Conservation (phyloP, 495 filamentous ascomycete species). For the Articulospora tetracladia region DNA sequence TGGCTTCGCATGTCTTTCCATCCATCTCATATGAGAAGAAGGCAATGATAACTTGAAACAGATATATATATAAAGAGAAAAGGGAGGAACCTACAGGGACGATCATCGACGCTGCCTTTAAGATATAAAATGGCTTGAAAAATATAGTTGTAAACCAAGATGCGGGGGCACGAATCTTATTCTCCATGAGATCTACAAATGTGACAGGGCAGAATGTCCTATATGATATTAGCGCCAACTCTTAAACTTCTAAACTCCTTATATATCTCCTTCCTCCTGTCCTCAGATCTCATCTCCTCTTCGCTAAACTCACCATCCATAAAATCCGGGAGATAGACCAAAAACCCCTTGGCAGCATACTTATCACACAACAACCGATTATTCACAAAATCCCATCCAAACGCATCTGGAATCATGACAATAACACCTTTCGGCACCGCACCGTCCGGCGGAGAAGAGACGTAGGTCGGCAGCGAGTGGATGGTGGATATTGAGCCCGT, state of each 20-base stretch:
- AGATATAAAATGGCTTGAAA: background rate
- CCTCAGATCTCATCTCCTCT: too few relatives aligned
- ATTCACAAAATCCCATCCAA: slow-evolving; percentile 56
- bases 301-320: slow-evolving; percentile 47
- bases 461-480: slow-evolving; percentile 47
- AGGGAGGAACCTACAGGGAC: too few relatives aligned
- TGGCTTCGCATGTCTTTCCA: too few relatives aligned
- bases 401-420: slow-evolving; percentile 53
- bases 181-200: background rate
- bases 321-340: slow-evolving; percentile 56
- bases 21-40: too few relatives aligned
- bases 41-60: too few relatives aligned
- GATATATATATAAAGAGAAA: too few relatives aligned
- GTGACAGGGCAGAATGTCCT: background rate
- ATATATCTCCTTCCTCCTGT: too few relatives aligned
- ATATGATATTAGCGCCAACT: too few relatives aligned
- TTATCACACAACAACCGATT: slow-evolving; percentile 48
- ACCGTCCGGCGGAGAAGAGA: slow-evolving; percentile 32
- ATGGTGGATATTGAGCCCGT: slow-evolving; percentile 30
- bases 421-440: slow-evolving; percentile 41
- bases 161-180: background rate
- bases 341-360: slow-evolving; percentile 44
- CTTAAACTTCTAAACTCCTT: too few relatives aligned
- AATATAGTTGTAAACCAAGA: background rate
- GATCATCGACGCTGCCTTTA: background rate